A percentile compares a stretch with the other conserved stretches of the same genome.
phyloP scores from a whole-genome alignment of 75 land plant species.

The Picea glauca region DNA sequence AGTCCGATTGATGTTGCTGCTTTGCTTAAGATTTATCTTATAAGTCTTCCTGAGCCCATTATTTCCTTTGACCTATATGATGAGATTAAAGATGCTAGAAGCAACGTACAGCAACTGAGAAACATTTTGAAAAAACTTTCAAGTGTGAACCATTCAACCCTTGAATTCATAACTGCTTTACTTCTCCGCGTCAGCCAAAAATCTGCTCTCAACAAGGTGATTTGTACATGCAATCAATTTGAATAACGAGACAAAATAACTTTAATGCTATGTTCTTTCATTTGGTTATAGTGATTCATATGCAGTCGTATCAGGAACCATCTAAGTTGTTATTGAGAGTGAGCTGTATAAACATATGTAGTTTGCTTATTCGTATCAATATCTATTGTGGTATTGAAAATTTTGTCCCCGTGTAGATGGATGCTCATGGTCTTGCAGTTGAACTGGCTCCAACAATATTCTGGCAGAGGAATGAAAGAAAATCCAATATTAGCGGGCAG shows the following conservation, averaged over 20 bases:
- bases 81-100: constrained; percentile 57
- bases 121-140: constrained; percentile 64
- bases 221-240: not conserved
- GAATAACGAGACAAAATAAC: not conserved
- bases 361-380: no score
- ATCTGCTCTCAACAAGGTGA: constrained; percentile 65
- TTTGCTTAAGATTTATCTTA: constrained; percentile 59
- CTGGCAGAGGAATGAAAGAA: constrained; percentile 46
- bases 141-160: constrained; percentile 61
- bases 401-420: constrained; percentile 52
- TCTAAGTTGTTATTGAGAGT: not conserved
- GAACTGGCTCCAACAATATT: constrained; percentile 71
- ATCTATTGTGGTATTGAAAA: not conserved
- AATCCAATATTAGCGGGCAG: constrained; percentile 18
- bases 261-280: not conserved
- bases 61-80: constrained; percentile 55
- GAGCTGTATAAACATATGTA: no score
- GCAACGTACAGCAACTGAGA: constrained; percentile 43
- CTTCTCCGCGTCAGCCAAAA: constrained; percentile 70
- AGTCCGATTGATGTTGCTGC: constrained; percentile 76
- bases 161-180: constrained; percentile 71
- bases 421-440: constrained; percentile 64
- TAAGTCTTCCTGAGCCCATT: constrained; percentile 80
- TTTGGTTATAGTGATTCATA: not conserved
- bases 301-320: not conserved